Base-by-base conservation (phyloP, 108 stramenopile genomes). In the Skeletonema marinoi region DNA sequence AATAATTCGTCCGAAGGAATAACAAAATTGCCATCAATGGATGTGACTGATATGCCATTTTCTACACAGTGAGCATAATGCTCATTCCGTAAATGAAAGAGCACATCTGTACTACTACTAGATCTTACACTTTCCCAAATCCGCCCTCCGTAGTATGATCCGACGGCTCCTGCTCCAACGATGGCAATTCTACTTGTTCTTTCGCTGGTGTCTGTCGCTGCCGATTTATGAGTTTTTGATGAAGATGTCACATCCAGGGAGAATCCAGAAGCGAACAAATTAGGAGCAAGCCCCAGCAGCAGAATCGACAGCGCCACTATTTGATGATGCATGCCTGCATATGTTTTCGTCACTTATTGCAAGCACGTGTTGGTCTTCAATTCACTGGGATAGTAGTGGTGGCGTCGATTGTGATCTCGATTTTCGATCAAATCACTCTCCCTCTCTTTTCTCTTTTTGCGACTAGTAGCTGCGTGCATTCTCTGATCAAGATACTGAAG, bases 11-110 rank as follows among this genome's bases (percentile, higher is more conserved):
- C 77, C 5, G 89, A 66, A 0, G 94, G 90, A 29, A 95, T 93
- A 14, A 62, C 65, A 12, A 94, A 73, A 70, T 94, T 84, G 14
- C 95, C 93, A 56, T 90, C 44, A 32, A 62, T 79, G 44, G 81
- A 82, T 38, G 87, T 87, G 0, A 96, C 85, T 17, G 86, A 67
- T 2, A 96, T 82, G 10, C 93, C 93, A 58, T 90, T 62, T 56
- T 71, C 62, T 38, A 44, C 79, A 71, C 86, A 84, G 46, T 68
- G 66, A n/a, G 73, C 69, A 59, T 81, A 89, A 73, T 93, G 77
- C 39, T 89, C 90, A 32, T 88, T 88, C 50, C 95, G 82, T 69
- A 92, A 78, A 44, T 86, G 84, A 76, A 94, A 96, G 54, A 85
- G 79, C 2, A 96, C 95, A 62, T 88, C 77, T 11, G 75, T 56